Percentiles rank a stretch among this genome's conserved stretches.
phyloP scores from a whole-genome alignment of 305 asterid species.

The Solanum chacoense region DNA sequence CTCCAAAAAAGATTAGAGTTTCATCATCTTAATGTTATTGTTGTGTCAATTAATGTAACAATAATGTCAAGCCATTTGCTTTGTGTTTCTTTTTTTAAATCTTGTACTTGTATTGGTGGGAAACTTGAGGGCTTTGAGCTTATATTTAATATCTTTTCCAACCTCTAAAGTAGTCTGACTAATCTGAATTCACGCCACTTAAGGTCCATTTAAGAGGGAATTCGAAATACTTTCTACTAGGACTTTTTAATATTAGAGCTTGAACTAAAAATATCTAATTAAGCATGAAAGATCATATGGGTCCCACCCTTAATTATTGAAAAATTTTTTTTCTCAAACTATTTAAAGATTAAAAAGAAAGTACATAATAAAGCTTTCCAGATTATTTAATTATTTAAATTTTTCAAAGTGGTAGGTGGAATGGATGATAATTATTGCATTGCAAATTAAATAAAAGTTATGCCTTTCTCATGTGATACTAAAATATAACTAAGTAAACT shows the following conservation, averaged over 20 bases:
- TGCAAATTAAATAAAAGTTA: no score
- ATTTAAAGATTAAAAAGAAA: not conserved
- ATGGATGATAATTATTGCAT: not conserved
- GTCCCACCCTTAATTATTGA: no score
- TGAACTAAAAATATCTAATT: no score
- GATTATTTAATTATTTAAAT: no score
- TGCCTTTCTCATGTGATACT: not conserved
- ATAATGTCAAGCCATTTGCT: not conserved
- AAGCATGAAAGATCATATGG: rapidly evolving
- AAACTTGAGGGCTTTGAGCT: not conserved
- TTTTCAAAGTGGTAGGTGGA: not conserved
- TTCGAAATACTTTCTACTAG: rapidly evolving
- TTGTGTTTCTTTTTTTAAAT: not conserved
- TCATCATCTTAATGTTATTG: not conserved
- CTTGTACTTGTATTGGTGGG: not conserved
- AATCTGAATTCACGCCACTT: not conserved
- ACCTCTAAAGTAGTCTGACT: not conserved
- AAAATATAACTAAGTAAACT: no score
- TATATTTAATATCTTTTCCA: not conserved
- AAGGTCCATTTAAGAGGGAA: rapidly evolving
- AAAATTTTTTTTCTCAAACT: not conserved
- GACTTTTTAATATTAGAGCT: no score
- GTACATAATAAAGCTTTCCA: no score
- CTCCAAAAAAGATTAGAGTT: slow-evolving; percentile 34
- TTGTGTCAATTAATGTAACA: not conserved